Evolutionary conservation across 2,329 filamentous ascomycete genomes (phyloP), one percentile per base, ranked within the genome.

Genomic region (Fusarium miscanthi): DNA sequence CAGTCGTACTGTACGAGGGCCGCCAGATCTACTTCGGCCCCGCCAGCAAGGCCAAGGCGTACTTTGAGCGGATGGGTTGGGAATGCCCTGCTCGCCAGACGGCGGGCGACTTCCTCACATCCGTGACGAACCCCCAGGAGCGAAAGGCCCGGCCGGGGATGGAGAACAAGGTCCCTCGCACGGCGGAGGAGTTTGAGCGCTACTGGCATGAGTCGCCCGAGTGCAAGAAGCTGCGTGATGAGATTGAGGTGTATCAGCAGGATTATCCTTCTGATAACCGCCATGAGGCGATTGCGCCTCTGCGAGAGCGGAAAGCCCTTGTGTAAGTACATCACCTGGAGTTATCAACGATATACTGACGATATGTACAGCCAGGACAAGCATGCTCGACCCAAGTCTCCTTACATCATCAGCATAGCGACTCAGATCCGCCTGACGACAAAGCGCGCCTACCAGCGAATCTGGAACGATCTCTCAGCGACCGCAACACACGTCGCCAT

Each of bases 21-120:
- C 87, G 91, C 0, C 88, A 95, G 77, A 95, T 95, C 69, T 95
- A 90, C 82, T 95, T 91, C 70, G 93, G 93, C 0, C 87, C 88
- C 0, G 87, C 89, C 0, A 78, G 76, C 10, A 79, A 84, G 5
- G 93, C 92, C 1, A 90, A 87, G 74, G 78, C 79, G 1, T 94
- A 90, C 80, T 94, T 95, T 67, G 88, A 90, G 74, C 82, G 86
- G 17, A 88, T 92, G 80, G 93, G 93, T 43, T 95, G 89, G 86
- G 79, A 87, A 38, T 93, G 91, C 73, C 91, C 91, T 0, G 80
- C 85, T 6, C 86, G 92, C 6, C 91, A 93, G 77, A 93, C 91
- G 0, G 91, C 88, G 0, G 89, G 87, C 4, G 92, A 93, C 74
- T 93, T 93, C 76, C 82, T 93, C 16, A 93, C 91, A 0, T 90